Evolutionary conservation across 192 early-diverging fungal species (phyloP), one percentile per base, ranked within the genome.

Genomic region (Glomus cerebriforme): DNA sequence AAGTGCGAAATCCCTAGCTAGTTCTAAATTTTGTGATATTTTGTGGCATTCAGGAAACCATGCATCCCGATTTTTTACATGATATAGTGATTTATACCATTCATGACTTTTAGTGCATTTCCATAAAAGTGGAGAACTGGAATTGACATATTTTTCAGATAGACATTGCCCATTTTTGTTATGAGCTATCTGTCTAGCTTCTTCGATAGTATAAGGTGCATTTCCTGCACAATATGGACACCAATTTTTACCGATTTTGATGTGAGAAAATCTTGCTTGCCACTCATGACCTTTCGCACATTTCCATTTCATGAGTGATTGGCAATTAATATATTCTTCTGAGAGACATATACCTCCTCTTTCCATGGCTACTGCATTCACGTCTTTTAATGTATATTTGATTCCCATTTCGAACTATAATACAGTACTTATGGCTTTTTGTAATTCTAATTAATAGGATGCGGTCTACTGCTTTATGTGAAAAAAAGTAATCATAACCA

Each of bases 171-270:
- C 26, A 12, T 60, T 60, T 60, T 26, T 60, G 9, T 12, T 60
- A 60, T 60, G 59, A 60, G 59, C 26, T 60, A 60, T 60, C 26
- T 60, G 59, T 60, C 26, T 60, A 60, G 59, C 59, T 24, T 24
- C 9, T 60, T 60, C 12, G 9, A 60, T 19, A 60, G 4, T 60
- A 60, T 24, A 26, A 12, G 26, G 9, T 60, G 4, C 9, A 24
- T 24, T 60, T 6, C 26, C 4, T 12, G 4, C 9, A 60, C 12
- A 60, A 60, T 60, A 24, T 60, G 59, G 9, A 60, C 12, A 60
- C 59, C 12, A 60, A 24, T 19, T 24, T 24, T 26, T 26, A 60
- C 9, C 22, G 9, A 6, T 60, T 60, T 60, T 60, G 17, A 60
- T 60, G 17, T 7, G 17, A 19, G 26, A 24, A 60, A 60, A 26